A percentile compares a stretch with the other conserved stretches of the same genome.
phyloP scores from a whole-genome alignment of 2,329 filamentous ascomycete genomes.

The Hypoxylon sp. region DNA sequence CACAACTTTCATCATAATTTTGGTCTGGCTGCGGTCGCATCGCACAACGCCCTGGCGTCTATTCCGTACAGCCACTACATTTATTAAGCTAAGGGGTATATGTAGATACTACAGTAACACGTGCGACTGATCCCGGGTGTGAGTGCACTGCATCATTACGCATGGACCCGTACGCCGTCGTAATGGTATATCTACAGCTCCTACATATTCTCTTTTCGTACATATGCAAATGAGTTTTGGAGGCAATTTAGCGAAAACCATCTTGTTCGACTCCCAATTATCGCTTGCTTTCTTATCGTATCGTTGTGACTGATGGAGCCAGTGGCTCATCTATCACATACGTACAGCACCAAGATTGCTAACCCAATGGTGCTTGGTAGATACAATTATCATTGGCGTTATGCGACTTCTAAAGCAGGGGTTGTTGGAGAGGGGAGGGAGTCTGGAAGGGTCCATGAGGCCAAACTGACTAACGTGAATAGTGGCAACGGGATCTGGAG shows the following conservation, averaged over 20 bases:
- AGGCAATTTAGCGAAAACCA: background rate
- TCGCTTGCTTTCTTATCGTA: constrained; percentile 11
- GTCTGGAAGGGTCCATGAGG: constrained; percentile 30
- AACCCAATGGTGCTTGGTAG: background rate
- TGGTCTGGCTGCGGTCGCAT: background rate
- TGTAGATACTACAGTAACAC: background rate
- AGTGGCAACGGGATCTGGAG: background rate
- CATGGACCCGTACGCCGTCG: constrained; percentile 8
- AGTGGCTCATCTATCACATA: background rate
- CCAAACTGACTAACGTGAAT: constrained; percentile 9
- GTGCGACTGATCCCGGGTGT: background rate
- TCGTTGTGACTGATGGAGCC: background rate
- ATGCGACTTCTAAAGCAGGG: background rate
- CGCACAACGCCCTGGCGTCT: background rate
- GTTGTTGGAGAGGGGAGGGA: constrained; percentile 3
- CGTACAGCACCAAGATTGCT: background rate
- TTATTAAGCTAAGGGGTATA: background rate
- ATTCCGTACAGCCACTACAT: background rate
- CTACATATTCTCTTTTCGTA: background rate
- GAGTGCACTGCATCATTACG: constrained; percentile 19
- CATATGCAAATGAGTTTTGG: background rate
- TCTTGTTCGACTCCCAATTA: constrained; percentile 8
- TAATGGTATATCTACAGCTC: constrained; percentile 4
- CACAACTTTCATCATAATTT: constrained; percentile 14
- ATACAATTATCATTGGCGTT: background rate